phyloP scores from a whole-genome alignment of 305 asterid species.

The Caryopteris hybrid region DNA sequence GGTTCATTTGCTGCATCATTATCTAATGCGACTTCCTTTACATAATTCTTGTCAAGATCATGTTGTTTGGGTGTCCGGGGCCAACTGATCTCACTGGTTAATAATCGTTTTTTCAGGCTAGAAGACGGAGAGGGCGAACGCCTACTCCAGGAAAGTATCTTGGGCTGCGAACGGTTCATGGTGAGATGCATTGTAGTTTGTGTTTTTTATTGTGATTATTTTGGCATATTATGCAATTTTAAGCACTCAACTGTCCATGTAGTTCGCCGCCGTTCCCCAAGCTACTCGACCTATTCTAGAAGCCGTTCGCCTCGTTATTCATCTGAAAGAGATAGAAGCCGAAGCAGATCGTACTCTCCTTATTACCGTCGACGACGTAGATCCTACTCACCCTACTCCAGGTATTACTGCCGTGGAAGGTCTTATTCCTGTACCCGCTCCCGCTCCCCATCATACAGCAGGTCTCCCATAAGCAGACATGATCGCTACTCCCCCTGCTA shows the following conservation, averaged over 20 bases:
- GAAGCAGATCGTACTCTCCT: slow-evolving; percentile 47
- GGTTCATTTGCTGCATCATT: not conserved
- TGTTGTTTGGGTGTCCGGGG: not conserved
- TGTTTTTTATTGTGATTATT: not conserved
- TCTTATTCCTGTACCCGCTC: slow-evolving; percentile 48
- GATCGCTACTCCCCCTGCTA: slow-evolving; percentile 36
- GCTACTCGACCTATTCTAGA: slow-evolving; percentile 42
- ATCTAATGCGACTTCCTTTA: not conserved
- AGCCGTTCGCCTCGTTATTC: slow-evolving; percentile 53
- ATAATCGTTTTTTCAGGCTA: slow-evolving; percentile 46
- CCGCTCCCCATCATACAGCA: slow-evolving; percentile 39
- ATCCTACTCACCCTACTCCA: slow-evolving; percentile 21
- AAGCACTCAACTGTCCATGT: not conserved
- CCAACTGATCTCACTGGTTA: not conserved
- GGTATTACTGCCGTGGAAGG: slow-evolving; percentile 33
- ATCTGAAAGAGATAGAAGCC: slow-evolving; percentile 44
- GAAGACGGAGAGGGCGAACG: slow-evolving; percentile 83
- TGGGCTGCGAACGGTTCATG: slow-evolving; percentile 51
- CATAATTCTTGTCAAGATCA: not conserved
- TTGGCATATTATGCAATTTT: not conserved
- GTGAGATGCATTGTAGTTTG: slow-evolving; percentile 31
- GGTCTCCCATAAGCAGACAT: not conserved
- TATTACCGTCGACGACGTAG: slow-evolving; percentile 29
- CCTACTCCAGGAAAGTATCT: slow-evolving; percentile 93
- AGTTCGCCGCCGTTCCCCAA: slow-evolving; percentile 48